Evolutionary conservation across 1,284 basidiomycete genomes (phyloP).

Genomic region (Marasmius fiardii): DNA sequence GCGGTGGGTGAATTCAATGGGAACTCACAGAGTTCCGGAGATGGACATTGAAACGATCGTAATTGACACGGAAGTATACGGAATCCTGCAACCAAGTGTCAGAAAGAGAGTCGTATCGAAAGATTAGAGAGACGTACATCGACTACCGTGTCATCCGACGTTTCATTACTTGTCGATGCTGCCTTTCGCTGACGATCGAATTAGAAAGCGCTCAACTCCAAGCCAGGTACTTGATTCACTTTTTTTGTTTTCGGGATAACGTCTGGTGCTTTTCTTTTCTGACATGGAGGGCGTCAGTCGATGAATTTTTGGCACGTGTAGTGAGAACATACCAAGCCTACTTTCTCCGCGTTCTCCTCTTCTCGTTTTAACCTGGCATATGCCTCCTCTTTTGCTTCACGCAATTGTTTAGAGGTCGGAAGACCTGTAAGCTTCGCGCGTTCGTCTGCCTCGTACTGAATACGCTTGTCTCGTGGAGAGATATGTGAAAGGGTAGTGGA

Average conservation of each 20-base stretch:
- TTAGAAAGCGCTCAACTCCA: background rate
- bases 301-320: constrained; percentile 6
- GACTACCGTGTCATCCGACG: constrained; percentile 53
- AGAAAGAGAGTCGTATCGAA: constrained; percentile 3
- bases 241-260: constrained; percentile 46
- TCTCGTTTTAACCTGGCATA: constrained; percentile 60
- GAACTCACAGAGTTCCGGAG: constrained; percentile 78
- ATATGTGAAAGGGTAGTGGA: constrained; percentile 69
- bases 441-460: constrained; percentile 73
- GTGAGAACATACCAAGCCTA: constrained; percentile 61
- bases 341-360: constrained; percentile 67
- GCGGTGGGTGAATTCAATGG: too few species aligned
- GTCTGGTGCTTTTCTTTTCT: constrained; percentile 42
- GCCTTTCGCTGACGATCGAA: constrained; percentile 46
- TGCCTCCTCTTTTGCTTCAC: constrained; percentile 65
- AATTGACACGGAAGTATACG: constrained; percentile 83
- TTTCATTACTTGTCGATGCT: constrained; percentile 32
- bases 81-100: constrained; percentile 45
- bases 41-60: constrained; percentile 84
- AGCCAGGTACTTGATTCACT: background rate
- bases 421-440: constrained; percentile 67
- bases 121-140: constrained; percentile 47
- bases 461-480: constrained; percentile 72
- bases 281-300: background rate
- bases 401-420: constrained; percentile 72